Base-by-base conservation (phyloP, 2,329 filamentous ascomycete species). In the Didymella keratinophila region DNA sequence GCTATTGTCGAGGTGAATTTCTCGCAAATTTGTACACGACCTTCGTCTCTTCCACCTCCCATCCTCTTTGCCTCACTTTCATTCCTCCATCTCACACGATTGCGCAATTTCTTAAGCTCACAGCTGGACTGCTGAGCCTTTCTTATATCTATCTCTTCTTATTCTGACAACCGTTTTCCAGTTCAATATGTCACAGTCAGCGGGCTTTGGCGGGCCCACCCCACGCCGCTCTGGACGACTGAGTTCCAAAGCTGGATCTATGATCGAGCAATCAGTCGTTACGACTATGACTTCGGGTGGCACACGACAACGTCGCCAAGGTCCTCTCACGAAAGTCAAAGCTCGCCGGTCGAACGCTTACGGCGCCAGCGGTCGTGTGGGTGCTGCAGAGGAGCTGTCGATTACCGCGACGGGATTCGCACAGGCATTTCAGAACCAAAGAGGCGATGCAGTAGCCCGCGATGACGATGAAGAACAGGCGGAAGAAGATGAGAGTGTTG, bases 331-430 rank as follows among this genome's bases (percentile, higher is more conserved):
- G 12, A 71, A 75, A 60, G 62, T 74, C 43, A 71, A 71, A 27
- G 43, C 68, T 21, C 70, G 70, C 23, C 64, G 69, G 43, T 78
- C 76, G 5, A 71, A 73, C 48, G 73, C 74, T 1, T 78, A 78
- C 54, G 76, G 76, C 36, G 65, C 76, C 21, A 68, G 67, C 53
- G 75, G 74, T 48, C 73, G 72, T 25, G 64, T 73, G 39, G 66
- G 68, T 25, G 64, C 66, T 36, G 72, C 72, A 14, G 69, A 71
- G 37, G 71, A 72, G 39, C 61, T 78, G 4, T 49, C 63, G 0
- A 45, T 71, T 18, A 60, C 70, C 0, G 60, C 60, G 3, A 69
- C 73, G 18, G 73, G 73, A 4, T 77, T 76, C 23, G 60, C 67
- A 6, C 68, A 75, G 48, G 73, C 72, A 12, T 76, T 77, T 37